Evolutionary conservation across 2,329 filamentous ascomycete genomes (phyloP).

Genomic region (Canariomyces notabilis): DNA sequence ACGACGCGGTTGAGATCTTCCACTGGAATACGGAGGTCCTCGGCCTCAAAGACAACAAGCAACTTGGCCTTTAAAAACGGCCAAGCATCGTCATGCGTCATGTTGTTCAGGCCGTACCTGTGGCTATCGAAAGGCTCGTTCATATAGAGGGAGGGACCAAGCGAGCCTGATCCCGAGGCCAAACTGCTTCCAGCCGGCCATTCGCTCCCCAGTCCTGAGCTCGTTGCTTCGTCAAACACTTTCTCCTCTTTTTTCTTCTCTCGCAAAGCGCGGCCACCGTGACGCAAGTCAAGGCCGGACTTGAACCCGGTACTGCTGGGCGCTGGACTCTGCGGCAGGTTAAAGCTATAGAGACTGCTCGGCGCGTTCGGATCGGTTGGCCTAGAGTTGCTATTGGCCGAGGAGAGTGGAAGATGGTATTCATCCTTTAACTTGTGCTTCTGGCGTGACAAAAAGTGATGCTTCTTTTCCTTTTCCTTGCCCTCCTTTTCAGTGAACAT

Average conservation of each 20-base stretch:
- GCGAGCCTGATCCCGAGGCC: slow-evolving; percentile 37
- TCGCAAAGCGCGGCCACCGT: slow-evolving; percentile 68
- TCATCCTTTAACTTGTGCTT: slow-evolving; percentile 76
- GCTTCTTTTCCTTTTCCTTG: slow-evolving; percentile 71
- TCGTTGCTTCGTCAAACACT: slow-evolving; percentile 47
- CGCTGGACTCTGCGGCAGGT: slow-evolving; percentile 65
- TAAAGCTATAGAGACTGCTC: slow-evolving; percentile 74
- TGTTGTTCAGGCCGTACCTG: slow-evolving; percentile 63
- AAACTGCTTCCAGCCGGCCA: slow-evolving; percentile 51
- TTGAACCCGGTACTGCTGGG: slow-evolving; percentile 67
- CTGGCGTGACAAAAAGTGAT: slow-evolving; percentile 73
- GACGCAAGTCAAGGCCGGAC: slow-evolving; percentile 71
- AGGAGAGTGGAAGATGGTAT: slow-evolving; percentile 66
- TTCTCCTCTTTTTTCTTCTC: slow-evolving; percentile 76
- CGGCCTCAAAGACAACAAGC: slow-evolving; percentile 73
- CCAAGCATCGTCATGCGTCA: slow-evolving; percentile 76
- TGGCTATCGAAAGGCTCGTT: slow-evolving; percentile 49
- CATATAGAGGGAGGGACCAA: slow-evolving; percentile 42
- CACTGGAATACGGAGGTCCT: slow-evolving; percentile 71
- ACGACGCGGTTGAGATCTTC: slow-evolving; percentile 81
- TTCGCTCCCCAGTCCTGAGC: slow-evolving; percentile 34
- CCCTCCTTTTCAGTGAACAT: slow-evolving; percentile 46
- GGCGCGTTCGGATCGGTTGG: slow-evolving; percentile 71
- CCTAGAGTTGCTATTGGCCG: slow-evolving; percentile 69
- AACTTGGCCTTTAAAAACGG: slow-evolving; percentile 72